These are phyloP conservation scores for Pouteria campechiana DNA, from an alignment of 179 eudicot species.

Conservation along the genomic window DNA sequence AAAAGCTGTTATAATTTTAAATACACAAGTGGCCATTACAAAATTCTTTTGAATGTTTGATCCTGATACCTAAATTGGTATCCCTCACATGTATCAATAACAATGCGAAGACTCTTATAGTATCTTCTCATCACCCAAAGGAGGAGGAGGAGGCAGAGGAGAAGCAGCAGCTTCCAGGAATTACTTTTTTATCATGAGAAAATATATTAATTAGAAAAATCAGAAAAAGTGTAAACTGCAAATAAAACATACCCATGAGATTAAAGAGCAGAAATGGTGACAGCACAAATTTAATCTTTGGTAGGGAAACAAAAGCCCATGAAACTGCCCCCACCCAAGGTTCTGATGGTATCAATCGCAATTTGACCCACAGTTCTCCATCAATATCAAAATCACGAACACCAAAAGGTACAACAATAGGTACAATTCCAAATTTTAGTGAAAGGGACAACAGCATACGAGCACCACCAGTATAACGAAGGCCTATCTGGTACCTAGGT, in stretches of 20 bases:
- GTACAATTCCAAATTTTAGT: constrained; percentile 72
- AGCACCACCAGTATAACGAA: constrained; percentile 95
- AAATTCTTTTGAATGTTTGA: too few species aligned
- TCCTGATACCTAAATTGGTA: too few species aligned
- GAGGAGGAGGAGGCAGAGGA: too few species aligned
- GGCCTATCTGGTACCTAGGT: constrained; percentile 89
- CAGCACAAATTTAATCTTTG: constrained; percentile 72
- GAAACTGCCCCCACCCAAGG: constrained; percentile 96
- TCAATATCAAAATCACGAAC: constrained; percentile 94
- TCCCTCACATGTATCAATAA: too few species aligned
- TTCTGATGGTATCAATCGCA: constrained; percentile 70
- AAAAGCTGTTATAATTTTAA: too few species aligned
- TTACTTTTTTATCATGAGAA: too few species aligned
- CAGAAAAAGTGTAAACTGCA: too few species aligned
- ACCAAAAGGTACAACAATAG: constrained; percentile 81
- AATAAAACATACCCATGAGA: constrained; percentile 88
- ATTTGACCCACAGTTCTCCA: constrained; percentile 96
- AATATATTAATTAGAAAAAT: too few species aligned
- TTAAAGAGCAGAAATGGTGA: constrained; percentile 95
- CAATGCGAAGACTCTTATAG: too few species aligned
- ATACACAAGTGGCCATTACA: too few species aligned
- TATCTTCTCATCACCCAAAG: too few species aligned
- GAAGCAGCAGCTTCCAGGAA: too few species aligned
- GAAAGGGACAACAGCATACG: constrained; percentile 87
- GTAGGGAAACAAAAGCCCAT: constrained; percentile 99